These are phyloP conservation scores for Spiraea crenata DNA, from an alignment of 331 rosid genomes.

Conservation along the genomic window DNA sequence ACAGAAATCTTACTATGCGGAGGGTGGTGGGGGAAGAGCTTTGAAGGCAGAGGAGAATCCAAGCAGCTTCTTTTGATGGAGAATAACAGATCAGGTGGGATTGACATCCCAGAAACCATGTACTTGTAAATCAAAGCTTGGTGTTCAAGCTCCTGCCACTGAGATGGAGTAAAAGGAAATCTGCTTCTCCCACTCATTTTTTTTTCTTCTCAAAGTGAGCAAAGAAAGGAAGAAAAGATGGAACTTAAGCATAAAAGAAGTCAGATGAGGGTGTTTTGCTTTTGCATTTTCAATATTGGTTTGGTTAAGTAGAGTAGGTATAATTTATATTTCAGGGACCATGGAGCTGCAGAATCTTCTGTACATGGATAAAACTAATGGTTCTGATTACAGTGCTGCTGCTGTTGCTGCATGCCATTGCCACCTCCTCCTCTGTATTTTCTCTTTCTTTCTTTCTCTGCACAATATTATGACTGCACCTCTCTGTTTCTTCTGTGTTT, in stretches of 20 bases:
- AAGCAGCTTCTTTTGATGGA: conserved; percentile 55
- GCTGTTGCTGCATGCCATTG: conserved; percentile 30
- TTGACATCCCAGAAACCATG: conserved; percentile 85
- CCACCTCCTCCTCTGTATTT: conserved; percentile 24
- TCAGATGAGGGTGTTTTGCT: conserved; percentile 13
- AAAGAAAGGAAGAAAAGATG: conserved; percentile 8
- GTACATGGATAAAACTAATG: conserved; percentile 86
- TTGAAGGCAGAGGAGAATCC: conserved; percentile 58
- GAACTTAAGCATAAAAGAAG: conserved; percentile 19
- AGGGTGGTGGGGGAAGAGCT: conserved; percentile 60
- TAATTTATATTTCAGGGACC: conserved; percentile 83
- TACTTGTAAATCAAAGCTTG: conserved; percentile 98
- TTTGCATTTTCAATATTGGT: conserved; percentile 17
- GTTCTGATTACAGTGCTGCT: conserved; percentile 63
- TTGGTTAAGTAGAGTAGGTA: conserved; percentile 44
- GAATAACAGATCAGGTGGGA: conserved; percentile 88
- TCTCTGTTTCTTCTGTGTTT: conserved; percentile 53
- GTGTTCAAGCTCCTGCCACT: conserved; percentile 99
- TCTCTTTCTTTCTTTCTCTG: conserved; percentile 37
- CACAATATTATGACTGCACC: conserved; percentile 70
- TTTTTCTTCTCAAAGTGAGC: conserved; percentile 8
- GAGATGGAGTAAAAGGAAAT: conserved; percentile 85
- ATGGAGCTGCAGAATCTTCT: conserved; percentile 87
- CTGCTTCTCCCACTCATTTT: conserved; percentile 66
- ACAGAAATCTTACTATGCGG: conserved; percentile 50